Base-by-base conservation (phyloP, 2,329 filamentous ascomycete species). In the Aspergillus alliaceus region DNA sequence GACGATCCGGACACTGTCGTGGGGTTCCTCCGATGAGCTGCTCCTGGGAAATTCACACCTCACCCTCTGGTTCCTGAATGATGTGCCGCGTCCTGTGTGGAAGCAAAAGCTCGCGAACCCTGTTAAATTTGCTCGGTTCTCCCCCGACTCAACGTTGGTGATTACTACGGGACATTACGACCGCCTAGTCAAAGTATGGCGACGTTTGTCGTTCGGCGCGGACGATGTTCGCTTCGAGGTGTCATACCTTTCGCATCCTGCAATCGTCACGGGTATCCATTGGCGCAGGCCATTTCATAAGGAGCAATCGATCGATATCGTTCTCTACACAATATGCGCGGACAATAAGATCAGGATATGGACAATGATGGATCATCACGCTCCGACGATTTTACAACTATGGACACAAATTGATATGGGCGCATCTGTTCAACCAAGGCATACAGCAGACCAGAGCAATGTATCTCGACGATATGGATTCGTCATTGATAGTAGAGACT, bases 161-260 rank as follows among this genome's bases (percentile, higher is more conserved):
- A 93, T 92, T 18, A 93, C 90, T 1, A 84, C 90, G 12, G 90
- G 91, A 40, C 79, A 82, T 50, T 86, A 90, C 69, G 95, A 98
- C 73, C 84, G 88, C 51, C 78, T 98, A 20, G 87, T 96, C 64
- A 98, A 99, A 76, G 84, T 98, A 66, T 99, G 96, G 95, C 86
- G 92, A 61, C 85, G 93, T 53, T 79, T 96, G 24, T 90, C 89
- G 8, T 97, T 93, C 70, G 91, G 91, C 14, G 84, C 86, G 1
- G 88, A 91, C 57, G 89, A 96, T 64, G 89, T 91, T 37, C 84
- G 90, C 56, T 98, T 98, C 74, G 93, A 98, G 67, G 88, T 96
- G 66, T 87, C 88, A 27, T 98, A 98, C 74, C 85, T 99, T 1
- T 82, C 87, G n/a, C 95, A 99, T 71, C 90, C 91, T 1, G 82